Evolutionary conservation across 495 filamentous ascomycete genomes (phyloP).

Genomic region (Penicillium fimorum): DNA sequence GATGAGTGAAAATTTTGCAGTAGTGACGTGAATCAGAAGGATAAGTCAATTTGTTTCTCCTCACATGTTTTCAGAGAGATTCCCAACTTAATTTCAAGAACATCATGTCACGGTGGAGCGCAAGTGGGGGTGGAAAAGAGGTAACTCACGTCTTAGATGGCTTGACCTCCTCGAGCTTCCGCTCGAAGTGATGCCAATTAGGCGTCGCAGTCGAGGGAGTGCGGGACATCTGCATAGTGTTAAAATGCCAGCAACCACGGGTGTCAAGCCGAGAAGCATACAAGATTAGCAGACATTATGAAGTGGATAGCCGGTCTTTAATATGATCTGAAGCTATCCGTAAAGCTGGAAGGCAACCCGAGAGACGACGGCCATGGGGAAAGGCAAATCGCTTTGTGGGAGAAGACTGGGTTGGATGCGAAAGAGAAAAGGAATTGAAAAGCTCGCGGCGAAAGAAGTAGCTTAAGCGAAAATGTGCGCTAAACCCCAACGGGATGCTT

Average conservation of each 20-base stretch:
- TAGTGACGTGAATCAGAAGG: slow-evolving; percentile 51
- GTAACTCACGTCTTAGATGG: slow-evolving; percentile 81
- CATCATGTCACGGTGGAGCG: slow-evolving; percentile 67
- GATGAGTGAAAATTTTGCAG: slow-evolving; percentile 11
- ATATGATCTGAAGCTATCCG: slow-evolving; percentile 22
- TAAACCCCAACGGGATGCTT: slow-evolving; percentile 17
- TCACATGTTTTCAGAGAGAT: slow-evolving; percentile 97
- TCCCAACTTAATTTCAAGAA: slow-evolving; percentile 90
- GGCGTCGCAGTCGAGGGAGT: slow-evolving; percentile 65
- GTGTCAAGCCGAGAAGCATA: slow-evolving; percentile 43
- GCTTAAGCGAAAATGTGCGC: slow-evolving; percentile 19
- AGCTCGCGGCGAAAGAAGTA: slow-evolving; percentile 20
- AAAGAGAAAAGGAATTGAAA: slow-evolving; percentile 13
- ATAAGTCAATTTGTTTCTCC: slow-evolving; percentile 83
- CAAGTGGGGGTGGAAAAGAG: slow-evolving; percentile 10
- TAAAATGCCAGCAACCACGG: slow-evolving; percentile 40
- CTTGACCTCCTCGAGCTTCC: slow-evolving; percentile 80
- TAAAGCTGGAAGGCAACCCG: slow-evolving; percentile 24
- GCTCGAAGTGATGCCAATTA: slow-evolving; percentile 68
- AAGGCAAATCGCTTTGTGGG: slow-evolving; percentile 29
- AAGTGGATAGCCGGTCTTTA: slow-evolving; percentile 7
- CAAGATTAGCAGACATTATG: slow-evolving; percentile 43
- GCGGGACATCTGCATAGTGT: slow-evolving; percentile 59
- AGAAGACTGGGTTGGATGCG: slow-evolving; percentile 12
- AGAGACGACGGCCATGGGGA: slow-evolving; percentile 32